These are phyloP conservation scores for Sporothrix variecibatus DNA, from an alignment of 2,329 filamentous ascomycete species.

Conservation along the genomic window DNA sequence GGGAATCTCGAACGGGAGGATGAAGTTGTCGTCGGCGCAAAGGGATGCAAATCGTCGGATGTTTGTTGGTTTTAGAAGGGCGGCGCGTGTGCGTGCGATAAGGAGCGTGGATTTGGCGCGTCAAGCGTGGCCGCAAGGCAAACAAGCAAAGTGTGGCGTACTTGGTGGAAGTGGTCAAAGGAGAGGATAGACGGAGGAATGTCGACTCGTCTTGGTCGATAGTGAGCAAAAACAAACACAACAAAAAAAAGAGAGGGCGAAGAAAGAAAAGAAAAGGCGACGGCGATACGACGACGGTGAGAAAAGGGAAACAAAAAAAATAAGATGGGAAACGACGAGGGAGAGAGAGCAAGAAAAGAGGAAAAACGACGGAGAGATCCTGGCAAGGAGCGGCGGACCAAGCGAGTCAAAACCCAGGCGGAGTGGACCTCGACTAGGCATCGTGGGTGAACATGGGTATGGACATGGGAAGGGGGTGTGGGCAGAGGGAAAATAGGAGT, in stretches of 20 bases:
- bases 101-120: constrained; percentile 14
- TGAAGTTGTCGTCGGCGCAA: not conserved
- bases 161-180: not conserved
- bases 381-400: constrained; percentile 11
- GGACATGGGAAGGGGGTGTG: constrained; percentile 16
- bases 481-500: constrained; percentile 15
- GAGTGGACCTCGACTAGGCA: constrained; percentile 24
- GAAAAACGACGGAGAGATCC: constrained; percentile 6
- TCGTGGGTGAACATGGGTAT: constrained; percentile 24
- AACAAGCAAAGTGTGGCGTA: not conserved
- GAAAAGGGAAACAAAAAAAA: constrained; percentile 19
- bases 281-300: constrained; percentile 13
- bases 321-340: constrained; percentile 6
- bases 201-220: not conserved
- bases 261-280: not conserved
- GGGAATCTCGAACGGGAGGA: not conserved
- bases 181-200: constrained; percentile 14
- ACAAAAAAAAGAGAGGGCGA: not conserved
- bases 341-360: constrained; percentile 13
- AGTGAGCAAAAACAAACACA: not conserved
- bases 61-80: not conserved
- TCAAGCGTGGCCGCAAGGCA: not conserved
- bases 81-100: not conserved
- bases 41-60: not conserved
- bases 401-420: constrained; percentile 22